Conservation (phyloP, 1,139 yeast species). For the Protomyces macrosporus region DNA sequence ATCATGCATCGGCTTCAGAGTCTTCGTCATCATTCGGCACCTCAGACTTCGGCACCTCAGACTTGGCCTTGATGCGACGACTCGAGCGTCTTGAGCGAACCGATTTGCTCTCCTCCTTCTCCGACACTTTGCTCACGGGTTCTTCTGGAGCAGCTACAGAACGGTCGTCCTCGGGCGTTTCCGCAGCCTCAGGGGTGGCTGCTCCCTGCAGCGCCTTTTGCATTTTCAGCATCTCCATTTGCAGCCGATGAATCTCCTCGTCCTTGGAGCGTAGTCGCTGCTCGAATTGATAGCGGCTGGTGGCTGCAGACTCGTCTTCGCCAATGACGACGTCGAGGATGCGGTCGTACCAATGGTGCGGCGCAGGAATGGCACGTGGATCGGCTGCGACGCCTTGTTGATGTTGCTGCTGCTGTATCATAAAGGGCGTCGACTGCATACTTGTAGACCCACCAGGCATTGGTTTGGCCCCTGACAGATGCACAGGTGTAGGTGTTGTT, state of each 20-base stretch:
- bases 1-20: not conserved
- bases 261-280: conserved; percentile 1
- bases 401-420: no score
- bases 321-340: conserved; percentile 58
- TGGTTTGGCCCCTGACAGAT: conserved; percentile 8
- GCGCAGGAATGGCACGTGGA: not conserved
- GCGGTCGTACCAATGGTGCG: conserved; percentile 42
- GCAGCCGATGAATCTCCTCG: conserved; percentile 10
- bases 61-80: not conserved
- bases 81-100: not conserved
- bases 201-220: not conserved
- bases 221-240: conserved; percentile 9
- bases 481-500: conserved; percentile 12
- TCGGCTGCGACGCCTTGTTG: not conserved
- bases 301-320: conserved; percentile 40
- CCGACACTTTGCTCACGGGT: not conserved
- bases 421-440: not conserved
- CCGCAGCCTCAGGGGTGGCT: no score
- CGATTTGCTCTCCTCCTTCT: not conserved
- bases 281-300: conserved; percentile 15
- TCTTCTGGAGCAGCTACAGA: no score
- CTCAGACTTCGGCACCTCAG: not conserved
- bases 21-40: not conserved
- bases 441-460: not conserved
- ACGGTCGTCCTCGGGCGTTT: no score